phyloP scores from a whole-genome alignment of 345 rosid genomes.

The Syzygium jambos region DNA sequence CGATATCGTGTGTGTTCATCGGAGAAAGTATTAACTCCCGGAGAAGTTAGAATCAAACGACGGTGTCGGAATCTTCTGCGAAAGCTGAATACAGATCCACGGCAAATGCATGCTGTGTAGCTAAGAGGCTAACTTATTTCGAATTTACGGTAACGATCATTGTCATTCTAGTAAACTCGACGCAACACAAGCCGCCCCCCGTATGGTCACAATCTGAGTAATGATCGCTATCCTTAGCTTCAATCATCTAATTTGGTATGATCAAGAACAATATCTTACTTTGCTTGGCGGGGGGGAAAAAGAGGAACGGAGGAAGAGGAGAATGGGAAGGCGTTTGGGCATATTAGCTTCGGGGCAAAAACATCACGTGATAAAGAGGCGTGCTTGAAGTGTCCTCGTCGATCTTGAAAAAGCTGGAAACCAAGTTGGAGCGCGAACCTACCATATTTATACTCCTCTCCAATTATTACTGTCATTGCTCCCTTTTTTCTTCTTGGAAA shows the following conservation, averaged over 20 bases:
- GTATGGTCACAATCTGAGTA: not conserved
- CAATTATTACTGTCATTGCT: not conserved
- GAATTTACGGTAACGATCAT: not conserved
- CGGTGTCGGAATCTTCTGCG: rapidly evolving
- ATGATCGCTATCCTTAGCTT: not conserved
- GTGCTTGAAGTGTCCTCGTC: not conserved
- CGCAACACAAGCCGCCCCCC: not conserved
- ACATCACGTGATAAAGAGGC: not conserved
- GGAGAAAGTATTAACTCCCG: not conserved
- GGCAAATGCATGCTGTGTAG: rapidly evolving
- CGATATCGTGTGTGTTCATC: not conserved
- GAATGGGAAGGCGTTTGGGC: not conserved
- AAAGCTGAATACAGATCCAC: not conserved
- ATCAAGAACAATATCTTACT: not conserved
- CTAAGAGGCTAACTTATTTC: not conserved
- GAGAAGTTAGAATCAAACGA: not conserved
- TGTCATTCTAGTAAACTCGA: not conserved
- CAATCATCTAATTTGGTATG: not conserved
- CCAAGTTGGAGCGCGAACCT: not conserved
- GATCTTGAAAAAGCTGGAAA: not conserved
- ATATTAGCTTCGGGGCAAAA: not conserved
- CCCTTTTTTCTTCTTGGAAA: not conserved
- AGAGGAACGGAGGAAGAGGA: not conserved
- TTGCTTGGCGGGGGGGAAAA: not conserved
- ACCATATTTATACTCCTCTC: not conserved